phyloP scores from a whole-genome alignment of 306 rosid genomes.

The Quercus parvula region DNA sequence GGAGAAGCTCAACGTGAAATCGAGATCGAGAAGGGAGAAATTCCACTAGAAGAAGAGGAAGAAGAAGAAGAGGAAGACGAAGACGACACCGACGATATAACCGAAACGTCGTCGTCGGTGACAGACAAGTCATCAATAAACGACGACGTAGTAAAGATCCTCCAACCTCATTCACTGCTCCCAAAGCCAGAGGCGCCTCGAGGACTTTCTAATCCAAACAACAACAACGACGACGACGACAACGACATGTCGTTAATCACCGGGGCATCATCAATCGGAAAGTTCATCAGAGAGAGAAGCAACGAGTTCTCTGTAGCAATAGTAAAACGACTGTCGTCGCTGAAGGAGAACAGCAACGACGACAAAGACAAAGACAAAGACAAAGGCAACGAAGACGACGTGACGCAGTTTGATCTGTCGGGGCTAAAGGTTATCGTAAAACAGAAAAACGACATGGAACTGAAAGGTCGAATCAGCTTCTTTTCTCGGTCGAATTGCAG shows the following conservation, averaged over 20 bases:
- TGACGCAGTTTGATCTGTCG: conserved; percentile 64
- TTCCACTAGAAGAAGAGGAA: too few species aligned
- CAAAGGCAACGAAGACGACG: background rate
- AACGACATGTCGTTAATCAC: background rate
- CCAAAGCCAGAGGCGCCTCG: conserved; percentile 75
- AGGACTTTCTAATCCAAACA: conserved; percentile 11
- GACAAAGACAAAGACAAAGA: conserved; percentile 13
- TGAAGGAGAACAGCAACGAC: conserved; percentile 25
- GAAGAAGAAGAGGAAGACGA: background rate
- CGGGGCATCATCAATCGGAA: conserved; percentile 48
- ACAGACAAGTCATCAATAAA: background rate
- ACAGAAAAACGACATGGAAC: conserved; percentile 28
- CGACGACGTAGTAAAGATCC: background rate
- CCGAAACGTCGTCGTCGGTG: conserved; percentile 8
- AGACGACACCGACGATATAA: background rate
- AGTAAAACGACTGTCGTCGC: conserved; percentile 49
- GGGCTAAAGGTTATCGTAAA: conserved; percentile 62
- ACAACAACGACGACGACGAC: background rate
- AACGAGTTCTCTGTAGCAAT: conserved; percentile 55
- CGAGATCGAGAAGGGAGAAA: background rate
- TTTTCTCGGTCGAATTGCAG: conserved; percentile 82
- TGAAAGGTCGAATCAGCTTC: conserved; percentile 77
- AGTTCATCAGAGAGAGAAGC: conserved; percentile 59
- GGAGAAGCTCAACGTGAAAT: background rate
- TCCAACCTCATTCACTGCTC: conserved; percentile 60